Evolutionary conservation across 2,329 filamentous ascomycete species (phyloP), one percentile per base, ranked within the genome.

Genomic region (Ophiobolus disseminans): DNA sequence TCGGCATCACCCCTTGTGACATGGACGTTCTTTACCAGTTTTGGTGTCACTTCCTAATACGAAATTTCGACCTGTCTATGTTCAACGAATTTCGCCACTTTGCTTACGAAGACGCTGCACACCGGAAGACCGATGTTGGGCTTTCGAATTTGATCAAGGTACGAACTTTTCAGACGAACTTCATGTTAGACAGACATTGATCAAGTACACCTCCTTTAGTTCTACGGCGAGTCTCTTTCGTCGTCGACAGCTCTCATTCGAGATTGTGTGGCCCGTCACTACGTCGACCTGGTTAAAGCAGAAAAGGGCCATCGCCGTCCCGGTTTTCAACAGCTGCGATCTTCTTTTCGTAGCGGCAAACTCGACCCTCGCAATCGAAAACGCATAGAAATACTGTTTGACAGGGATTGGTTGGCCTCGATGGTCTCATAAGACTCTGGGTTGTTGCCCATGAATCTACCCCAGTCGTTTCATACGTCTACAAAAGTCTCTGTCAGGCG

Each of bases 21-120:
- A 86, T 88, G 79, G 80, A 84, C 65, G 79, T 84, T 49, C 80
- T 90, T 22, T 91, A 90, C 75, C 81, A 85, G 56, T 89, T 89
- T 75, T 91, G 88, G 87, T 84, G 85, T 16, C 83, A 87, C 69
- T 89, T 88, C 66, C 79, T 91, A 55, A 81, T 85, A 55, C 80
- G 84, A 63, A 86, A 88, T 73, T 91, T 91, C 80, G 89, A 91
- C 71, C 78, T 80, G 49, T 78, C 78, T 66, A 89, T 92, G 84
- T 91, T 91, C 75, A 78, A 83, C 66, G 88, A 91, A 70, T 91
- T 91, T 75, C 83, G 84, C 56, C 76, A 78, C 62, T 79, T 82
- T 68, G 88, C 88, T 45, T 75, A 86, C 53, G 83, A 86, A 66
- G 88, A 91, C 73, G 77, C 80, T 45, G 70, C 73, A 48, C 71